Evolutionary conservation across 805 yeast genomes (phyloP), one percentile per base, ranked within the genome.

Genomic region (Candida qinlingensis): DNA sequence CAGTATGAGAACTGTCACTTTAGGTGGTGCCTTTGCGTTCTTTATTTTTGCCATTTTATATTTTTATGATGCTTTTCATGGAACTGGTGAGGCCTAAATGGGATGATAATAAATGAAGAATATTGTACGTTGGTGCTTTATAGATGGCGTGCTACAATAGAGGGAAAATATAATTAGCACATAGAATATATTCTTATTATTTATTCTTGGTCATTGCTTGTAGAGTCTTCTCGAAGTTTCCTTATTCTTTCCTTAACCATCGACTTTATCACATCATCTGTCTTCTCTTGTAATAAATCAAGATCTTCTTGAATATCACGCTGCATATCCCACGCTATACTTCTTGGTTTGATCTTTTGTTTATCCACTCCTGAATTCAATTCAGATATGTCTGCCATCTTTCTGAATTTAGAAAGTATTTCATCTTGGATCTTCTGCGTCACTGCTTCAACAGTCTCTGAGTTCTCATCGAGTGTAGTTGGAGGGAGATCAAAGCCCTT

Each of bases 1-100:
- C 53, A 85, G 96, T 54, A 81, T 94, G 87, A 81, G 96, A 70
- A 87, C 84, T 35, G 92, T 94, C 54, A 90, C 98, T 1, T 70
- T 94, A 44, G 90, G 94, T 43, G 99, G 99, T 39, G 87, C 97
- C 7, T 67, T 74, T 45, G 92, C 96, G 7, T 94, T 94, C 70
- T 77, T 90, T 54, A 64, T 88, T 25, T 94, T 94, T 67, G 81
- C 96, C 7, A 59, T 90, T 35, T 67, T 89, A 63, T 94, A 94
- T 67, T 77, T 92, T 54, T 77, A 79, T 63, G 87, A 85, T 58
- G 92, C 90, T 27, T 59, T 68, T 51, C 57, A 65, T 19, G 19
- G 19, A 19, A 19, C 19, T 19, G 19, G 19, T 19, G 19, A 19
- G 19, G 19, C 19, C 19, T 19, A 19, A 19, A 19, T 19, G 19